These are phyloP conservation scores for Globisporangium irregulare DNA, from an alignment of 352 stramenopile species.

Conservation along the genomic window DNA sequence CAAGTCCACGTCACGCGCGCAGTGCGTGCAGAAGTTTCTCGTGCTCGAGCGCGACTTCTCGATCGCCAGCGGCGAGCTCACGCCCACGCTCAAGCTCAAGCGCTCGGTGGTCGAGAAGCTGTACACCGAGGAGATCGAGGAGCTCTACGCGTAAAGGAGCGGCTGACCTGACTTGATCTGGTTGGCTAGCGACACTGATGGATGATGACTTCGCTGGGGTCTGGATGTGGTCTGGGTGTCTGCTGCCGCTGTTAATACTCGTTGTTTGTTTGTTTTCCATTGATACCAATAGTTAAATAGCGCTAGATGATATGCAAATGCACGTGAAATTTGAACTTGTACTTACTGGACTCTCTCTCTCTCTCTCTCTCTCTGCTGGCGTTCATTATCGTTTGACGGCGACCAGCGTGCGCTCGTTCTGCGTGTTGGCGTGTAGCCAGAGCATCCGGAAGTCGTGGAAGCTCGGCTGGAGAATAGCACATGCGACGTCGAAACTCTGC, in stretches of 20 bases:
- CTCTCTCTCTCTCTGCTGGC: not conserved
- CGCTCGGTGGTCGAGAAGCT: constrained; percentile 83
- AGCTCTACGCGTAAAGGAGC: constrained; percentile 61
- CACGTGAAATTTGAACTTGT: not conserved
- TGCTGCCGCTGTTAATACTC: not conserved
- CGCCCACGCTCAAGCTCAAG: constrained; percentile 94
- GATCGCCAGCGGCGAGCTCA: constrained; percentile 87
- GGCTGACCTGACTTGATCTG: not conserved
- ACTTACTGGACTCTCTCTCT: not conserved
- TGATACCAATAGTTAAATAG: constrained; percentile 5
- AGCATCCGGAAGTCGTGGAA: constrained; percentile 23
- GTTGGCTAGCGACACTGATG: not conserved
- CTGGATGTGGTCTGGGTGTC: not conserved
- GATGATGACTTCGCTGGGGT: not conserved
- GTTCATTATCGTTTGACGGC: constrained; percentile 20
- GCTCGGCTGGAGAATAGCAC: constrained; percentile 5
- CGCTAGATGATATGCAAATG: constrained; percentile 2
- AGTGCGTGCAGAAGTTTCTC: constrained; percentile 77
- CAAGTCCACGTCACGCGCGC: constrained; percentile 46
- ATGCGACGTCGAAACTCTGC: constrained; percentile 17
- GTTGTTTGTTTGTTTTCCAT: not conserved
- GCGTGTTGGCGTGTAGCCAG: constrained; percentile 45
- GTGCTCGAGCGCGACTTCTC: constrained; percentile 83
- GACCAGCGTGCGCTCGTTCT: constrained; percentile 46
- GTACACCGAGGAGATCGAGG: constrained; percentile 84